A percentile compares a stretch with the other conserved stretches of the same genome.
Evolutionary conservation across 108 stramenopile species (phyloP).

Genomic region (Nitzschia palea): DNA sequence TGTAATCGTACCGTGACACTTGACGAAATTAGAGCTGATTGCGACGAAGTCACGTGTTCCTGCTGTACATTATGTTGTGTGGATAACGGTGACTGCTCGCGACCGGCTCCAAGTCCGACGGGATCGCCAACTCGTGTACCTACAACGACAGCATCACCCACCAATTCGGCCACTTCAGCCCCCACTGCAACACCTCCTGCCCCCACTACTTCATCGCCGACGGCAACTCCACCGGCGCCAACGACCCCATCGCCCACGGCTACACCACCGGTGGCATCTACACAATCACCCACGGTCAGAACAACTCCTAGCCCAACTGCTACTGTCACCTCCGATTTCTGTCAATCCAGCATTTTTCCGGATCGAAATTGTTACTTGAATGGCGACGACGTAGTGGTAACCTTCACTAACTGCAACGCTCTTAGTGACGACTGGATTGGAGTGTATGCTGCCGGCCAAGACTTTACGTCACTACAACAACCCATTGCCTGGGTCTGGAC

Average conservation of each 20-base stretch:
- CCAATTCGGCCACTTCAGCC: neutral
- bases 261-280: neutral
- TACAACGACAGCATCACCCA: neutral
- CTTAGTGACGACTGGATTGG: slow-evolving; percentile 34
- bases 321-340: neutral
- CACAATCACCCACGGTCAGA: neutral
- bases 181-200: neutral
- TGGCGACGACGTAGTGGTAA: slow-evolving; percentile 16
- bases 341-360: slow-evolving; percentile 2
- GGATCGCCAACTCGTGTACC: slow-evolving; percentile 5
- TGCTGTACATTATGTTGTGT: slow-evolving; percentile 22
- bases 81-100: neutral
- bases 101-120: neutral
- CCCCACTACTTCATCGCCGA: neutral
- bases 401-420: slow-evolving; percentile 27
- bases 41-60: slow-evolving; percentile 9
- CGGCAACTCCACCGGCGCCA: neutral
- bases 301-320: neutral
- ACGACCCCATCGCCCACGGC: slow-evolving; percentile 6
- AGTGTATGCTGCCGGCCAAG: slow-evolving; percentile 10
- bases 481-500: slow-evolving; percentile 23
- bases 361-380: slow-evolving; percentile 19
- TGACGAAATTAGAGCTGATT: slow-evolving; percentile 6
- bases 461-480: neutral
- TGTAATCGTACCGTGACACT: neutral